Base-by-base conservation (phyloP, 306 rosid genomes). In the Luffa aegyptiaca region DNA sequence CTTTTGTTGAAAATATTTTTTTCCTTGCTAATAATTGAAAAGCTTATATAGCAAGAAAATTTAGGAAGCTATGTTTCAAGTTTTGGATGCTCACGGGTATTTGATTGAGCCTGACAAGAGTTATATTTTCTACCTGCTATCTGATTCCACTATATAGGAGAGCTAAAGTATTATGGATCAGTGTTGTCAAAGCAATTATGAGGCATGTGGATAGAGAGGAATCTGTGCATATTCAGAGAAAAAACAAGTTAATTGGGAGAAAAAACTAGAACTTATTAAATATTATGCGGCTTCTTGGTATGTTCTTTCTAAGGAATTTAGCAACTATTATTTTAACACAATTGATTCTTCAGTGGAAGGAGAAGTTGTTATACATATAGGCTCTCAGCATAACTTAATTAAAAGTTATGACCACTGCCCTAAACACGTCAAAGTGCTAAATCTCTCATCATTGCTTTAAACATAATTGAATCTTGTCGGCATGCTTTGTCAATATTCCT, bases 291-390 rank as follows among this genome's bases (percentile, higher is more conserved):
- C 45, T 64, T 64, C 71, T 64, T 36, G 20, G 71, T 35, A 64
- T 14, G 70, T 35, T 63, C 69, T 61, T 58, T 21, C 42, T 35
- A 63, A 13, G 70, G 44, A 63, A 63, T 63, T 63, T 14, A 63
- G 17, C 11, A 35, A 14, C 45, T 35, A 14, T 12, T 63, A 13
- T 14, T 36, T 18, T 35, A 13, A 64, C 44, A 14, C 13, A 64
- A 35, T 64, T 6, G 17, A 61, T 26, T 31, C 18, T 58, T 92
- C 98, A 94, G 98, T 62, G 96, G 96, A 94, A 94, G 98, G 98
- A 93, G 97, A 93, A 93, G 97, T 92, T 92, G 92, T 88, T 88
- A 74, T 26, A 4, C 8, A 20, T n/a, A 61, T 14, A n/a, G 83
- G 97, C 90, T 92, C 98, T 90, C 96, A 96, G 98, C 85, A 81